phyloP scores from a whole-genome alignment of 805 yeast genomes.

The Candida arabinofermentans region DNA sequence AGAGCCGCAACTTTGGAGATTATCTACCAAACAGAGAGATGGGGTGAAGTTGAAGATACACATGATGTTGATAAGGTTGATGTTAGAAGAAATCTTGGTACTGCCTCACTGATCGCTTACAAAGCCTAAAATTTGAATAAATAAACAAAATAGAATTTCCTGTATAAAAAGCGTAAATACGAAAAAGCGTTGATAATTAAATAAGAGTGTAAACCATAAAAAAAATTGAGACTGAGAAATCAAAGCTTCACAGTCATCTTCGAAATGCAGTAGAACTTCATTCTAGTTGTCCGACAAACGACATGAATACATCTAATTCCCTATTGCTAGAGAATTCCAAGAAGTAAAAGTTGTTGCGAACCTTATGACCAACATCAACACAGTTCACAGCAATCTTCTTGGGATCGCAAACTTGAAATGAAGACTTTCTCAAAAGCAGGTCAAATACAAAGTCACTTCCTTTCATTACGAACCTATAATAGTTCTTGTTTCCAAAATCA shows the following conservation, averaged over 20 bases:
- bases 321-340: constrained; percentile 12
- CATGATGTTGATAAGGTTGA: constrained; percentile 97
- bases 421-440: constrained; percentile 6
- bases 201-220: neutral
- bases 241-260: no score
- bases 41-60: constrained; percentile 99
- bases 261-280: neutral
- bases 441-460: constrained; percentile 11
- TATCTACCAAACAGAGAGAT: constrained; percentile 75
- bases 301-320: constrained; percentile 5
- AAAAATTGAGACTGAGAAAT: neutral
- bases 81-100: constrained; percentile 73
- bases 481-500: constrained; percentile 8
- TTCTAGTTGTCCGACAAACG: neutral
- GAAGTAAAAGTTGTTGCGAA: constrained; percentile 8
- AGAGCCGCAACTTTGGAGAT: constrained; percentile 78
- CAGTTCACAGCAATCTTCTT: constrained; percentile 4
- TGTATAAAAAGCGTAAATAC: neutral
- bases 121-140: neutral
- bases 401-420: constrained; percentile 8
- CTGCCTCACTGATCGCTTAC: constrained; percentile 63
- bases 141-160: neutral
- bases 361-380: constrained; percentile 12
- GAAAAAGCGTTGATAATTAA: neutral
- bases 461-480: constrained; percentile 7